Conservation (phyloP, 495 filamentous ascomycete genomes). For the Talaromyces nanjingensis region DNA sequence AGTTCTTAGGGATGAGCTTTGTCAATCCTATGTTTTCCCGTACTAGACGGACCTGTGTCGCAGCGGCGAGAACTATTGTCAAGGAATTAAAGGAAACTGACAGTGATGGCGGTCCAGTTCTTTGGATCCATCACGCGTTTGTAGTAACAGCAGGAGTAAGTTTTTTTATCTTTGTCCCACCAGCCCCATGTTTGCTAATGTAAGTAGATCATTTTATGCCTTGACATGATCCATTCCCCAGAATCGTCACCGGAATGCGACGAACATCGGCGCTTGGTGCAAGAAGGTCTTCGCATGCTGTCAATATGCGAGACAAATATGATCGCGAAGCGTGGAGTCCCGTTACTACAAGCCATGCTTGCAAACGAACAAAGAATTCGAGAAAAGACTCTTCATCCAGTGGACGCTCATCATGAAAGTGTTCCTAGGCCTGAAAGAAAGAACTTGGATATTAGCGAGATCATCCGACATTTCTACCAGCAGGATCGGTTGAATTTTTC, state of each 20-base stretch:
- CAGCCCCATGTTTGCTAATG: background rate
- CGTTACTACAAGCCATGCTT: slow-evolving; percentile 22
- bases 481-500: slow-evolving; percentile 9
- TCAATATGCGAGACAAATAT: slow-evolving; percentile 22
- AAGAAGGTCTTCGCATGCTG: slow-evolving; percentile 25
- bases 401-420: background rate
- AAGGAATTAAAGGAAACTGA: slow-evolving; percentile 28
- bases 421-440: background rate
- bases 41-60: slow-evolving; percentile 37
- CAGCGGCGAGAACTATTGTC: slow-evolving; percentile 39
- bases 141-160: slow-evolving; percentile 23
- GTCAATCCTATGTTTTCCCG: slow-evolving; percentile 30
- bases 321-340: slow-evolving; percentile 26
- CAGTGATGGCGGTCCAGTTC: slow-evolving; percentile 26
- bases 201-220: slow-evolving; percentile 27
- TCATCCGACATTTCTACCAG: slow-evolving; percentile 17
- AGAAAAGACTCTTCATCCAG: background rate
- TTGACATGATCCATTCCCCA: slow-evolving; percentile 33
- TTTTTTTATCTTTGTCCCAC: background rate
- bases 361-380: slow-evolving; percentile 9
- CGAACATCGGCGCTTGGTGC: slow-evolving; percentile 26
- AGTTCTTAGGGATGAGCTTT: slow-evolving; percentile 39
- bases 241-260: slow-evolving; percentile 21
- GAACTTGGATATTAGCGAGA: background rate
- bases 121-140: slow-evolving; percentile 35